Evolutionary conservation across 208 protist species (phyloP).

Genomic region (Endotrypanum monterogeii): DNA sequence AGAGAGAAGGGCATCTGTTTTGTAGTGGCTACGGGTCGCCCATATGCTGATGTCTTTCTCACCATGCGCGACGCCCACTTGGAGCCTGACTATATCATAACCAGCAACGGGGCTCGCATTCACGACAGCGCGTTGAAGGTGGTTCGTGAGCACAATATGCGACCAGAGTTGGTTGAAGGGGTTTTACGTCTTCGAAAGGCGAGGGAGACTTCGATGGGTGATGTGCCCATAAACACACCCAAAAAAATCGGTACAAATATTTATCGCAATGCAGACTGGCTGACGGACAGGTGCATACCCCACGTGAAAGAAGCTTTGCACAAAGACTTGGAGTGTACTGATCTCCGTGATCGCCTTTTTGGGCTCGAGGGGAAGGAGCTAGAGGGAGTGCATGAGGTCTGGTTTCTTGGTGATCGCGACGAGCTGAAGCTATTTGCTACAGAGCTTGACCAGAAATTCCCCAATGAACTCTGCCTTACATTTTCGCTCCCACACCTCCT

Average conservation of each 20-base stretch:
- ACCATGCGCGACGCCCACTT: constrained; percentile 23
- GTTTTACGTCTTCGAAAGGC: constrained; percentile 25
- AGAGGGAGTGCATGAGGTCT: constrained; percentile 30
- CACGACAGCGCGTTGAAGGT: constrained; percentile 36
- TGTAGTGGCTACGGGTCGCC: constrained; percentile 47
- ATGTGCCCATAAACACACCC: not conserved
- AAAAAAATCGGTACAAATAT: constrained; percentile 57
- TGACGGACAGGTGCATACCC: constrained; percentile 43
- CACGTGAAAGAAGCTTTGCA: constrained; percentile 34
- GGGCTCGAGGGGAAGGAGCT: constrained; percentile 24
- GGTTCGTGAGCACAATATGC: constrained; percentile 45
- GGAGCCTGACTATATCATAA: constrained; percentile 48
- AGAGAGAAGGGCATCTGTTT: constrained; percentile 37
- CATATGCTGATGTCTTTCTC: constrained; percentile 30
- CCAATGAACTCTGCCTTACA: constrained; percentile 20
- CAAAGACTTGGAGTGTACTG: constrained; percentile 22
- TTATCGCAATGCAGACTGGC: constrained; percentile 48
- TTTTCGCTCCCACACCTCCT: constrained; percentile 36
- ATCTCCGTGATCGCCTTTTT: constrained; percentile 21
- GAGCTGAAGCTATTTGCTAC: constrained; percentile 17
- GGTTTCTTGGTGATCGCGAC: constrained; percentile 23
- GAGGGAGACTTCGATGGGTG: constrained; percentile 1
- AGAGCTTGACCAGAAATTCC: constrained; percentile 26
- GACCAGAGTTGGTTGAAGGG: constrained; percentile 30
- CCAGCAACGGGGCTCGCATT: constrained; percentile 49